Percentiles rank a stretch among this genome's conserved stretches.
phyloP scores from a whole-genome alignment of 23 red algal species.

The Gracilaria domingensis region DNA sequence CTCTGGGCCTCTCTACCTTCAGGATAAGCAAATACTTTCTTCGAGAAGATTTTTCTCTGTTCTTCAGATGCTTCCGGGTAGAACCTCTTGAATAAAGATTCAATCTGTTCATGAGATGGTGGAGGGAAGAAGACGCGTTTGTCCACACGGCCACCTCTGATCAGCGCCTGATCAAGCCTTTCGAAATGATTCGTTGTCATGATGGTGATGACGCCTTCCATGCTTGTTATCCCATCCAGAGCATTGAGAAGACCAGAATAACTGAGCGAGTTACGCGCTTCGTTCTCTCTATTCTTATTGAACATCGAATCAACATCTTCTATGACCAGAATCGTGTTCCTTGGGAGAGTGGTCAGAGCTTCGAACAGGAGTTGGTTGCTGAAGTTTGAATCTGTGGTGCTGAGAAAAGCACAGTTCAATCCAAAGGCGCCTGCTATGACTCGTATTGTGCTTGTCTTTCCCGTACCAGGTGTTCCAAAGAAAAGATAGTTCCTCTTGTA shows the following conservation, averaged over 20 bases:
- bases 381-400: conserved; percentile 37
- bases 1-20: conserved; percentile 10
- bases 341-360: conserved; percentile 31
- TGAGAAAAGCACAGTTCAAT: conserved; percentile 53
- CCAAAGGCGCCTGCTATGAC: conserved; percentile 56
- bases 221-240: conserved; percentile 59
- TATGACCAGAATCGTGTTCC: conserved; percentile 37
- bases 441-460: conserved; percentile 62
- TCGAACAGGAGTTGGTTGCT: conserved; percentile 66
- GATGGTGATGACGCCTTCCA: conserved; percentile 28
- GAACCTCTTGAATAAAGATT: conserved; percentile 50
- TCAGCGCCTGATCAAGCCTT: conserved; percentile 67
- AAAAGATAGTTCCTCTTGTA: conserved; percentile 55
- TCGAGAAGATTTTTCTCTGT: conserved; percentile 7
- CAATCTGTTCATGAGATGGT: conserved; percentile 42
- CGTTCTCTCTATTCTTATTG: conserved; percentile 30
- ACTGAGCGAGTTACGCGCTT: conserved; percentile 3
- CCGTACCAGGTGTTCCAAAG: conserved; percentile 61
- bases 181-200: conserved; percentile 80
- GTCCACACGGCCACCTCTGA: conserved; percentile 72
- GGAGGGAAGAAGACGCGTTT: conserved; percentile 16
- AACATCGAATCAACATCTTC: conserved; percentile 76
- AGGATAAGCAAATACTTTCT: background rate
- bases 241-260: conserved; percentile 79
- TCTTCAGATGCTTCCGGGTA: conserved; percentile 31